Percentiles rank a stretch among this genome's conserved stretches.
phyloP scores from a whole-genome alignment of 441 rosid genomes.

The Flueggea neowawraea region DNA sequence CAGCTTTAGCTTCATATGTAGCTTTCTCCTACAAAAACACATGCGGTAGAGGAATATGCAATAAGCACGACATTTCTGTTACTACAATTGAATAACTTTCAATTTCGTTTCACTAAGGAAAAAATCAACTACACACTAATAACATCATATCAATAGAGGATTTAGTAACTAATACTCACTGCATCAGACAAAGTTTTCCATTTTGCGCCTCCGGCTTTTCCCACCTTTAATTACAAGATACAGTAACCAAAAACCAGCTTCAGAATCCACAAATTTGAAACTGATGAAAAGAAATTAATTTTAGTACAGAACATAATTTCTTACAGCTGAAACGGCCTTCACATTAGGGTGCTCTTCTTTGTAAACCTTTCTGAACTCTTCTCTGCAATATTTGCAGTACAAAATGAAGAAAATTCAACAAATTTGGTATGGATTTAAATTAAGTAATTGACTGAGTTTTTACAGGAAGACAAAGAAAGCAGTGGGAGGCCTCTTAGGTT shows the following conservation, averaged over 20 bases:
- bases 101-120: not conserved
- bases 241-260: slow-evolving; percentile 8
- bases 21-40: slow-evolving; percentile 64
- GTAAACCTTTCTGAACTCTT: slow-evolving; percentile 69
- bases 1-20: slow-evolving; percentile 81
- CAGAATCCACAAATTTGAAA: not conserved
- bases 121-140: slow-evolving; percentile 1
- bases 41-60: not conserved
- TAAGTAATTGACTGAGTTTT: not conserved
- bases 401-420: too few species aligned
- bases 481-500: slow-evolving; percentile 93
- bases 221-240: slow-evolving; percentile 47
- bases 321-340: slow-evolving; percentile 89
- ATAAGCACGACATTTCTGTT: not conserved
- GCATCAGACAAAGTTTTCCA: slow-evolving; percentile 82
- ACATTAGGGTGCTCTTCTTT: slow-evolving; percentile 80
- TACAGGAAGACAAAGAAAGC: slow-evolving; percentile 98
- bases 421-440: too few species aligned
- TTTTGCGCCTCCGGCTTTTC: slow-evolving; percentile 94
- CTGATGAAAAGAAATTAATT: not conserved
- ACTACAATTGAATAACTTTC: not conserved
- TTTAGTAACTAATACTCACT: slow-evolving; percentile 28
- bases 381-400: slow-evolving; percentile 33
- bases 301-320: slow-evolving; percentile 12
- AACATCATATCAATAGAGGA: not conserved